Conservation (phyloP, 768 basidiomycete species). For the Tulasnella sp. region DNA sequence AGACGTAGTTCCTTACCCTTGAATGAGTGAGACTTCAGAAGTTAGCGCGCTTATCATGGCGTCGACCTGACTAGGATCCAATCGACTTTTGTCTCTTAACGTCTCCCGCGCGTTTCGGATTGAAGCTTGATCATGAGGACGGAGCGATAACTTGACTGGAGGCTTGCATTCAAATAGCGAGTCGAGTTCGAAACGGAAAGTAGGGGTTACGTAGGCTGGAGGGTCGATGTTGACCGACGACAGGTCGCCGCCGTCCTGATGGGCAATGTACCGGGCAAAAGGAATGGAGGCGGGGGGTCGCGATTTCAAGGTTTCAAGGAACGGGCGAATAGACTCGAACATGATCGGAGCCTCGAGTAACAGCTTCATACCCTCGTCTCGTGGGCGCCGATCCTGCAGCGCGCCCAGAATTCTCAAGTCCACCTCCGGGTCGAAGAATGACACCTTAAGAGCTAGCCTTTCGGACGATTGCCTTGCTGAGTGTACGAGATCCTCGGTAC, state of each 20-base stretch:
- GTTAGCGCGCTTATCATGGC: constrained; percentile 60
- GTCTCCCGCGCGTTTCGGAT: constrained; percentile 46
- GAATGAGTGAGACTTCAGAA: constrained; percentile 61
- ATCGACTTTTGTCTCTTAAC: constrained; percentile 45
- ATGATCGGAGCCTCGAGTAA: constrained; percentile 61
- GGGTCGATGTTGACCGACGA: constrained; percentile 41
- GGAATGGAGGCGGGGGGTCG: constrained; percentile 56
- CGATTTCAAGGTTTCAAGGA: constrained; percentile 54
- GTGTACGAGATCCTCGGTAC: constrained; percentile 45
- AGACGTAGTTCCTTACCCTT: constrained; percentile 49
- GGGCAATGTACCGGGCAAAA: constrained; percentile 51
- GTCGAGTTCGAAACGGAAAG: constrained; percentile 54
- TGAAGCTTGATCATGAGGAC: constrained; percentile 40
- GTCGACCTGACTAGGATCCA: constrained; percentile 69
- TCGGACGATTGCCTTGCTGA: constrained; percentile 39
- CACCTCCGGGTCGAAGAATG: constrained; percentile 60
- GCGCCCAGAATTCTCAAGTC: constrained; percentile 42
- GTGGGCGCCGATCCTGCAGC: not conserved
- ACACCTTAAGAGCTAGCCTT: constrained; percentile 47
- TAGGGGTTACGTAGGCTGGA: constrained; percentile 55
- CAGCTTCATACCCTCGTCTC: constrained; percentile 31
- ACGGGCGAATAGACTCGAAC: constrained; percentile 65
- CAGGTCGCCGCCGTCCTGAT: constrained; percentile 33
- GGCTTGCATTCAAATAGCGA: constrained; percentile 51
- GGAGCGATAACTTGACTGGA: constrained; percentile 40